These are phyloP conservation scores for Aspergillus sp. DNA, from an alignment of 2,329 filamentous ascomycete species.

Conservation along the genomic window DNA sequence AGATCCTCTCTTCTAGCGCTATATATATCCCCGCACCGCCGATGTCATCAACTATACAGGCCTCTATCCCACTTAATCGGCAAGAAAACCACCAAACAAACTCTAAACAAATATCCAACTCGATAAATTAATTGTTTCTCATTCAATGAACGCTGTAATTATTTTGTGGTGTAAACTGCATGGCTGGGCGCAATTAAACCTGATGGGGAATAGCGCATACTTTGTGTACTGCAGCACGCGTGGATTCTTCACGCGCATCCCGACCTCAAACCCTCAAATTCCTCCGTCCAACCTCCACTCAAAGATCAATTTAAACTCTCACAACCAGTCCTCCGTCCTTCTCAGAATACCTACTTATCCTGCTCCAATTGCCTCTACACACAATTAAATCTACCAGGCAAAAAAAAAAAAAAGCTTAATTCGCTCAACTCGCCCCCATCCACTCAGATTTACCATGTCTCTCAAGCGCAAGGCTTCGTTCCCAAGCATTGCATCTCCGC, in stretches of 20 bases:
- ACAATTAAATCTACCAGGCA: neutral
- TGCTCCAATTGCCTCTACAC: neutral
- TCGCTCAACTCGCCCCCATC: neutral
- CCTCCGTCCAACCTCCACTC: constrained; percentile 15
- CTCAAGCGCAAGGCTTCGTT: constrained; percentile 61
- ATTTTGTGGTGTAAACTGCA: neutral
- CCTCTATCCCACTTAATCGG: neutral
- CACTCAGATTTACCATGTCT: constrained; percentile 44
- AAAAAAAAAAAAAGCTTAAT: neutral
- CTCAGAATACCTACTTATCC: neutral
- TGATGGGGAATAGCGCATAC: constrained; percentile 29
- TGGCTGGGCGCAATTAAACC: constrained; percentile 24
- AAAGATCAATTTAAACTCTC: neutral
- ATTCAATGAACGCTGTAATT: neutral
- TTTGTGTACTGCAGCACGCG: constrained; percentile 9
- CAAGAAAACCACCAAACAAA: neutral
- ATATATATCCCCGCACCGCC: constrained; percentile 16
- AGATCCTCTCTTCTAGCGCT: constrained; percentile 12
- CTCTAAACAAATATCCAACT: neutral
- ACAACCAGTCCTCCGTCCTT: neutral
- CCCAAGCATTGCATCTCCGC: constrained; percentile 45
- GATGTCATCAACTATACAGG: neutral
- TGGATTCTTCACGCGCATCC: constrained; percentile 2
- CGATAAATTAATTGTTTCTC: neutral
- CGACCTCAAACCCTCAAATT: constrained; percentile 5